Evolutionary conservation across 2,329 filamentous ascomycete genomes (phyloP).

Genomic region (Piedraia hortae): DNA sequence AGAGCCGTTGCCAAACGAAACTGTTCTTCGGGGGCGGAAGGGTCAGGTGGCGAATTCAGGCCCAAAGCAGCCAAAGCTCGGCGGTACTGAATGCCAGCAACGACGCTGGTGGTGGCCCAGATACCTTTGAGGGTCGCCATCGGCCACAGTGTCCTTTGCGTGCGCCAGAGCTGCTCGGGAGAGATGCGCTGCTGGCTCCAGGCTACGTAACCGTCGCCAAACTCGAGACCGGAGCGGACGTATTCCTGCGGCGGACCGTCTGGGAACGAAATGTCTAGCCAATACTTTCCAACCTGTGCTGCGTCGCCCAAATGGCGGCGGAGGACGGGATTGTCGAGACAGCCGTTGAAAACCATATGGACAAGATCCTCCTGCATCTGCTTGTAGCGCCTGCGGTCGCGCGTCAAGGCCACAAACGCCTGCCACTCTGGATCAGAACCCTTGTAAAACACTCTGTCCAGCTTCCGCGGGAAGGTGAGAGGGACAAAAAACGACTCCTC

Average conservation of each 20-base stretch:
- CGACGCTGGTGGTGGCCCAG: constrained; percentile 12
- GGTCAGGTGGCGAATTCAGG: constrained; percentile 4
- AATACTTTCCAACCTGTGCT: constrained; percentile 15
- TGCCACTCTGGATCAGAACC: constrained; percentile 27
- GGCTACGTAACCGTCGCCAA: constrained; percentile 14
- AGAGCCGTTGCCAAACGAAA: neutral
- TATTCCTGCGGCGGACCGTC: constrained; percentile 22
- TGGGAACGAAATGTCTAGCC: constrained; percentile 23
- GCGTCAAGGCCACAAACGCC: constrained; percentile 19
- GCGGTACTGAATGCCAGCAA: constrained; percentile 13
- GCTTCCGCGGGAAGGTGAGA: constrained; percentile 18
- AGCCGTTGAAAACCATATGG: constrained; percentile 10
- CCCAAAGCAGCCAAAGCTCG: constrained; percentile 14
- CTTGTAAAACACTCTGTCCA: constrained; percentile 18
- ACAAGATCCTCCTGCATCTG: constrained; percentile 17
- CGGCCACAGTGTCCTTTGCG: constrained; percentile 15
- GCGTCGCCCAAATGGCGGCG: constrained; percentile 14
- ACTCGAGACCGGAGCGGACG: constrained; percentile 19
- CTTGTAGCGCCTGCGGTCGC: constrained; percentile 15
- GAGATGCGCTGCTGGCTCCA: constrained; percentile 16
- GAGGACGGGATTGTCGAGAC: constrained; percentile 10
- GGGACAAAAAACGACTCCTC: constrained; percentile 21
- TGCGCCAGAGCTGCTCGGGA: constrained; percentile 15
- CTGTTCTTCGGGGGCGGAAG: neutral
- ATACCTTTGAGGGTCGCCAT: constrained; percentile 12